Evolutionary conservation across 2,329 filamentous ascomycete species (phyloP), one percentile per base, ranked within the genome.

Genomic region (Chrysoporthe cubensis): DNA sequence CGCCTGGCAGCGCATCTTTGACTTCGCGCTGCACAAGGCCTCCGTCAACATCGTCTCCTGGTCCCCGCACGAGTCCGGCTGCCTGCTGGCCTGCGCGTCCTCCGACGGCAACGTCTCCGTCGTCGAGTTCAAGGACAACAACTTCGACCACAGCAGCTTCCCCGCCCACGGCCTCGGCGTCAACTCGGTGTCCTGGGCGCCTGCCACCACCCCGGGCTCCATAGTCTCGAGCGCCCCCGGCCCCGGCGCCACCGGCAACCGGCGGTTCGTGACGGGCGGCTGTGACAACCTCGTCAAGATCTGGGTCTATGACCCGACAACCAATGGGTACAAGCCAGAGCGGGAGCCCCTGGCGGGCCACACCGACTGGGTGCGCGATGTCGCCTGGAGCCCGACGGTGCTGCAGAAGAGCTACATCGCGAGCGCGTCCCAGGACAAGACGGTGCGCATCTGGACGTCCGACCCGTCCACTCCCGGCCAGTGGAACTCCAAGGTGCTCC

Each of bases 381-480:
- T 99, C 14, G 93, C 95, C 16, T 99, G 96, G 96, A 95, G 92
- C 62, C 96, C 96, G 13, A 97, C 94, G 34, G 92, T 98, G 66
- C 85, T 99, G 68, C 92, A 94, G 75, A 97, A 97, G 85, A 93
- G 91, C 68, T 99, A 99, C 82, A 97, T 99, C 77, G 96, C 96
- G 42, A 95, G 91, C 61, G 96, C 95, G 13, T 94, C 91, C 65
- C 94, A 98, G 82, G 96, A 99, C 80, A 96, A 97, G 86, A 97
- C 94, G 9, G 95, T 98, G 71, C 90, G 94, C 73, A 97, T 99
- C 81, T 99, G 96, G 96, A 98, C 95, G 11, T 90, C 87, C 40
- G 91, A 93, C 74, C 81, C 86, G 37, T 83, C 86, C 68, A 87
- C 84, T 76, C 82, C 88, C 18, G 87, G 86, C 34, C 88, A 93